Evolutionary conservation across 108 stramenopile genomes (phyloP), one percentile per base, ranked within the genome.

Genomic region (Skeletonema costatum): DNA sequence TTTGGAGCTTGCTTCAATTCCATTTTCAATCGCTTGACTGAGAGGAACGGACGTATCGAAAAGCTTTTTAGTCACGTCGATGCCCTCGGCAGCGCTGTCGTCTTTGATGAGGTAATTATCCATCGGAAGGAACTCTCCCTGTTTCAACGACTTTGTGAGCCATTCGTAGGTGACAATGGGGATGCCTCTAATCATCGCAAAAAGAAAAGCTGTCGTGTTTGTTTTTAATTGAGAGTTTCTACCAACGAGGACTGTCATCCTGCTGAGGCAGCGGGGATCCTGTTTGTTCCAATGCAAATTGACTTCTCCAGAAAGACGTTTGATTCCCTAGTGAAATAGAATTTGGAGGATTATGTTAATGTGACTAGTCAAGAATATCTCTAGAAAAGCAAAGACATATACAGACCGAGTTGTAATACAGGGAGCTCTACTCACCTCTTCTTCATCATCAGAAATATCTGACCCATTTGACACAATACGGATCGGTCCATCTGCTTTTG

Each of bases 401-500:
- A 46, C 16, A 46, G 44, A 4, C 14, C 3, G 44, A 39, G 39
- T 39, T 39, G 39, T 11, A 39, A 46, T 0, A 16, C 44, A 16
- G 44, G 14, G 14, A 46, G 16, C 16, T 46, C 44, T 14, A 46
- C 44, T 46, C 16, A 46, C 44, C 16, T 75, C 70, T 50, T 89
- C 86, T 38, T 81, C 87, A 61, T 86, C 85, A 70, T 81, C 71
- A 46, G 86, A 85, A n/a, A 87, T 32, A 4, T 74, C 78, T 78
- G 85, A 85, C 10, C 88, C 86, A 84, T 85, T 89, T 19, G 31
- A 68, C 44, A 46, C 44, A 46, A 63, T 63, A 17, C 33, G 10
- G 5, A 63, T 63, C n/a, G 16, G 31, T 0, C 4, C 17, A 3
- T 63, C 12, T 17, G 42, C 42, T 21, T 12, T 46, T 14, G 41